Evolutionary conservation across 2,329 filamentous ascomycete species (phyloP).

Genomic region (Gremmenia infestans): DNA sequence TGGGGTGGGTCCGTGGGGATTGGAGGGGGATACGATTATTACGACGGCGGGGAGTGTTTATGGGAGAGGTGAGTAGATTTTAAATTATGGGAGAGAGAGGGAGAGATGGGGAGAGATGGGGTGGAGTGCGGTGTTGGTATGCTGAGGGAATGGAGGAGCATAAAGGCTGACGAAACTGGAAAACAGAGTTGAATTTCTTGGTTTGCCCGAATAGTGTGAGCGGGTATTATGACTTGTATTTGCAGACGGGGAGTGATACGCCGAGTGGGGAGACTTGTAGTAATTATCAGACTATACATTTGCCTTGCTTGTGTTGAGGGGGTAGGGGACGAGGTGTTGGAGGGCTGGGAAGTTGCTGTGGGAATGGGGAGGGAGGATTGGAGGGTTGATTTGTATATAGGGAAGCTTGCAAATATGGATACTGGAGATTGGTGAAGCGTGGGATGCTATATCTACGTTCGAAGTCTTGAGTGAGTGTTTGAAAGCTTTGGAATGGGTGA

Average conservation of each 20-base stretch:
- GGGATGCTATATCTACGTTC: too few species aligned
- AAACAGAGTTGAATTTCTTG: conserved; percentile 46
- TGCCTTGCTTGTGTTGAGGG: conserved; percentile 32
- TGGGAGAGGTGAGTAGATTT: conserved; percentile 34
- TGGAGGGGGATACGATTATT: conserved; percentile 45
- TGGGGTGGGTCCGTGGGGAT: conserved; percentile 44
- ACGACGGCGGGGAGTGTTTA: conserved; percentile 39
- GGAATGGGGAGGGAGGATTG: neutral
- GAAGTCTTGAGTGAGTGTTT: too few species aligned
- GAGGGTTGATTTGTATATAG: neutral
- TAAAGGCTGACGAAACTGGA: neutral
- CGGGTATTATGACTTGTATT: conserved; percentile 45
- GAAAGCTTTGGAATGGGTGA: too few species aligned
- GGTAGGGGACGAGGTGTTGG: neutral
- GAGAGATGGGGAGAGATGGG: too few species aligned
- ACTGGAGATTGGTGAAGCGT: neutral
- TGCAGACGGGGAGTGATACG: conserved; percentile 47
- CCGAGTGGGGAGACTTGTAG: conserved; percentile 46
- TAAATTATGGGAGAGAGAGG: neutral
- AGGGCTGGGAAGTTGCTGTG: neutral
- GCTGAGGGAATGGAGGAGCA: neutral
- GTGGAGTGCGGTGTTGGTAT: too few species aligned
- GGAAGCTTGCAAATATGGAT: neutral
- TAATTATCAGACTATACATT: conserved; percentile 50
- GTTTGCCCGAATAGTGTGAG: conserved; percentile 39